Conservation (phyloP, 805 yeast species). For the Candida silvicultrix region DNA sequence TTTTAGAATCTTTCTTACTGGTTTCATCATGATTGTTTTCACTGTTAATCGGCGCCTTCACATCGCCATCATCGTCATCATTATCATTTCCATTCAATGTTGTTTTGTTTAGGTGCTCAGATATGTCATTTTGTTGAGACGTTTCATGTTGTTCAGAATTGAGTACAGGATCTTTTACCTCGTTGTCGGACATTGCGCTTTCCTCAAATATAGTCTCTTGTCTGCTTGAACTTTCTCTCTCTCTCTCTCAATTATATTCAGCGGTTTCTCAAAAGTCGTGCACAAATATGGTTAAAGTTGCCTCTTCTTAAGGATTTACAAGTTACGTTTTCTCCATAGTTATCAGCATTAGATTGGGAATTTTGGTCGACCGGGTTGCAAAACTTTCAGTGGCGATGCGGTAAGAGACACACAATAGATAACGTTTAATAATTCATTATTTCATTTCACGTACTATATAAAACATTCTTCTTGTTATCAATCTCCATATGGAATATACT, state of each 20-base stretch:
- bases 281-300: background rate
- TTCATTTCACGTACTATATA: background rate
- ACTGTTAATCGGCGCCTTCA: no score
- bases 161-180: background rate
- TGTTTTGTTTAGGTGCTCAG: background rate
- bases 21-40: no score
- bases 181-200: background rate
- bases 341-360: background rate
- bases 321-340: background rate
- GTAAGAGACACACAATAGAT: background rate
- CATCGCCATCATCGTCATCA: no score
- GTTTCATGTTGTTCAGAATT: background rate
- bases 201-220: background rate
- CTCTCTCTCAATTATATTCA: background rate
- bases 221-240: background rate
- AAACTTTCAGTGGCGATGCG: background rate
- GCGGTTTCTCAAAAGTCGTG: no score
- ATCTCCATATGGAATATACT: constrained; percentile 44
- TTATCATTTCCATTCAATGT: no score
- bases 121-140: background rate
- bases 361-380: background rate
- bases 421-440: background rate
- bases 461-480: constrained; percentile 5
- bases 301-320: background rate
- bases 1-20: background rate